Percentiles rank a stretch among this genome's conserved stretches.
phyloP scores from a whole-genome alignment of 345 rosid genomes.

The Toxicodendron radicans region DNA sequence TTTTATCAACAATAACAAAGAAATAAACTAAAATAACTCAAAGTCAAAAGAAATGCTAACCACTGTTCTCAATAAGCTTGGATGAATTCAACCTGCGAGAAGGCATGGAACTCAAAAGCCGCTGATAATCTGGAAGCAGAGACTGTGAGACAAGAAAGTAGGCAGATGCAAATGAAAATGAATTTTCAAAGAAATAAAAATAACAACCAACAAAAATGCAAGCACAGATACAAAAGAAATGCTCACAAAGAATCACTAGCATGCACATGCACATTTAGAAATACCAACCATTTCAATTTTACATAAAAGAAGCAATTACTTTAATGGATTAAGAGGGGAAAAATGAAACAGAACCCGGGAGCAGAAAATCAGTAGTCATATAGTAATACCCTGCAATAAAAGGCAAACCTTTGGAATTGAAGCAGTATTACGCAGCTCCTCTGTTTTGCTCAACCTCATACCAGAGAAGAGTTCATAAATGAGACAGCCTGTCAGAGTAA shows the following conservation, averaged over 20 bases:
- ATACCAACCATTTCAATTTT: neutral
- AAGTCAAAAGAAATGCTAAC: constrained; percentile 42
- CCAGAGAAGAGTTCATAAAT: constrained; percentile 94
- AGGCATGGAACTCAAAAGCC: constrained; percentile 95
- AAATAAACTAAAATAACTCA: neutral
- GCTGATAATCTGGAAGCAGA: constrained; percentile 99
- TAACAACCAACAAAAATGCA: constrained; percentile 9
- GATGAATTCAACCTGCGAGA: constrained; percentile 96
- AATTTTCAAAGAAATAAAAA: constrained; percentile 32
- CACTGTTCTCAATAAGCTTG: constrained; percentile 92
- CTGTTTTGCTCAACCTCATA: constrained; percentile 78
- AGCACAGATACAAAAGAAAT: neutral
- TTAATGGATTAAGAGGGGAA: neutral
- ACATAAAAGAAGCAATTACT: neutral
- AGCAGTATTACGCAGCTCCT: constrained; percentile 90
- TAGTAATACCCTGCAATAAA: neutral
- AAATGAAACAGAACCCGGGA: neutral
- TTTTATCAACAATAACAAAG: neutral
- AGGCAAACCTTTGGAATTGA: constrained; percentile 86
- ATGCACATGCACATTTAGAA: neutral
- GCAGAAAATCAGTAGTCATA: neutral
- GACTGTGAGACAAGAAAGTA: constrained; percentile 70
- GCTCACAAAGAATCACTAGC: neutral
- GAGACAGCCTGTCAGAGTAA: constrained; percentile 68
- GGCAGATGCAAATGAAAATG: constrained; percentile 42